Percentiles rank a stretch among this genome's conserved stretches.
Evolutionary conservation across 805 yeast genomes (phyloP).

Genomic region (Yarrowia porcina): DNA sequence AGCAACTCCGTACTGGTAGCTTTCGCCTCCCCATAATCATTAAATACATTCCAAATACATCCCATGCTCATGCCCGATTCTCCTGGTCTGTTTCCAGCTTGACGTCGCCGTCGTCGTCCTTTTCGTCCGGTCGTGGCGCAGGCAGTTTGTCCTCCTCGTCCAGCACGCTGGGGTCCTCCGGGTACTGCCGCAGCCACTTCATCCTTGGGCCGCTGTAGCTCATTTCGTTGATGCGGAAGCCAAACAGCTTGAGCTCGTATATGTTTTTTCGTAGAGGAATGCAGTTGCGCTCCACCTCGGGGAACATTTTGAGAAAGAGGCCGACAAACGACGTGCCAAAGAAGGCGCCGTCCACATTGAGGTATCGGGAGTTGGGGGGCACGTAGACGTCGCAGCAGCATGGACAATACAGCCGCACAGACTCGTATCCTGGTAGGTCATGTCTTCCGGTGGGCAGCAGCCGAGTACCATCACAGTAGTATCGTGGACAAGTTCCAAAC

Average conservation of each 20-base stretch:
- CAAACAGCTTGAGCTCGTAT: conserved; percentile 72
- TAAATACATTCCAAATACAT: conserved; percentile 13
- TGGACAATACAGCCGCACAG: conserved; percentile 91
- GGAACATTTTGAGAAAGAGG: conserved; percentile 81
- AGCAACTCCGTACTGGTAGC: too few species aligned
- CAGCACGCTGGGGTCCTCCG: conserved; percentile 57
- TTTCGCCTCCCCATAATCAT: too few species aligned
- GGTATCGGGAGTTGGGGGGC: conserved; percentile 81
- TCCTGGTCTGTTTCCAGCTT: conserved; percentile 24
- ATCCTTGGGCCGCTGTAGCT: conserved; percentile 88
- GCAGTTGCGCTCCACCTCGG: conserved; percentile 81
- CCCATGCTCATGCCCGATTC: conserved; percentile 16
- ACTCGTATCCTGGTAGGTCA: conserved; percentile 87
- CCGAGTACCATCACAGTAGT: conserved; percentile 84
- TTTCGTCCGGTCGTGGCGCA: conserved; percentile 1
- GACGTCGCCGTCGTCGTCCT: conserved; percentile 22
- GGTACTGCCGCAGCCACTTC: conserved; percentile 87
- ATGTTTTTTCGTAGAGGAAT: conserved; percentile 51
- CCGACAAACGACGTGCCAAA: conserved; percentile 97
- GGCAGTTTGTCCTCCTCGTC: conserved; percentile 43
- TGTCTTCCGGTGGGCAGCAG: conserved; percentile 87
- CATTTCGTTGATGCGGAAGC: conserved; percentile 73
- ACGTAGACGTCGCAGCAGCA: conserved; percentile 87
- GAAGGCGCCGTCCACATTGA: conserved; percentile 92
- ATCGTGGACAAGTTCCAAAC: conserved; percentile 91